Evolutionary conservation across 2,329 filamentous ascomycete species (phyloP).

Genomic region (Lojkania enalia): DNA sequence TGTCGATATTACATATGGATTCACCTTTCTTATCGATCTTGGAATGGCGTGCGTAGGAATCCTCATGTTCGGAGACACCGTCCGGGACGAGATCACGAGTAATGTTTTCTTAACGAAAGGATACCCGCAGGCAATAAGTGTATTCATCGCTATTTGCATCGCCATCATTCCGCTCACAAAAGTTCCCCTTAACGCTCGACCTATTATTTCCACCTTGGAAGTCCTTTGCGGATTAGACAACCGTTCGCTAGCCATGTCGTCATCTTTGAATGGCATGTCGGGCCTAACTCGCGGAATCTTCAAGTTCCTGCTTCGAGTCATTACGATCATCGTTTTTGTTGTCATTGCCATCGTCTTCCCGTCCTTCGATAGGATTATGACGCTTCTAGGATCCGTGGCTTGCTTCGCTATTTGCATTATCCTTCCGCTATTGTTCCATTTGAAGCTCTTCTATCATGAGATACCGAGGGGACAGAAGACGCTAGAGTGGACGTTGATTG

Average conservation of each 20-base stretch:
- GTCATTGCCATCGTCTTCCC: slow-evolving; percentile 74
- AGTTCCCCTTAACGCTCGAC: slow-evolving; percentile 85
- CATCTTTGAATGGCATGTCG: slow-evolving; percentile 57
- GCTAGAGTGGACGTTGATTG: slow-evolving; percentile 69
- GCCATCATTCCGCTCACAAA: slow-evolving; percentile 94
- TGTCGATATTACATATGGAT: slow-evolving; percentile 79
- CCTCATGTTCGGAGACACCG: slow-evolving; percentile 92
- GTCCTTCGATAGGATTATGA: slow-evolving; percentile 87
- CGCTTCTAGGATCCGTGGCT: slow-evolving; percentile 82
- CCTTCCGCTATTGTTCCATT: slow-evolving; percentile 83
- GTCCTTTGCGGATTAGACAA: slow-evolving; percentile 74
- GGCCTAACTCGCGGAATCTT: slow-evolving; percentile 60
- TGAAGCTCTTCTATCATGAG: slow-evolving; percentile 82
- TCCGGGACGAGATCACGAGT: slow-evolving; percentile 85
- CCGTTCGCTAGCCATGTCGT: slow-evolving; percentile 55
- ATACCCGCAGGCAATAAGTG: slow-evolving; percentile 73
- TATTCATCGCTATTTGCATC: slow-evolving; percentile 82
- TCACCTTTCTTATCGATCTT: slow-evolving; percentile 81
- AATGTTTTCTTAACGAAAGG: slow-evolving; percentile 77
- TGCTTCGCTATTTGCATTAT: slow-evolving; percentile 96
- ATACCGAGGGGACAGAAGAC: slow-evolving; percentile 66
- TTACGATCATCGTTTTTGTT: slow-evolving; percentile 72
- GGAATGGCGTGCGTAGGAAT: slow-evolving; percentile 81
- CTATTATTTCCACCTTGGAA: slow-evolving; percentile 84
- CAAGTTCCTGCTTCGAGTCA: slow-evolving; percentile 65